phyloP scores from a whole-genome alignment of 176 grass and related monocot species.

The Avena atlantica region DNA sequence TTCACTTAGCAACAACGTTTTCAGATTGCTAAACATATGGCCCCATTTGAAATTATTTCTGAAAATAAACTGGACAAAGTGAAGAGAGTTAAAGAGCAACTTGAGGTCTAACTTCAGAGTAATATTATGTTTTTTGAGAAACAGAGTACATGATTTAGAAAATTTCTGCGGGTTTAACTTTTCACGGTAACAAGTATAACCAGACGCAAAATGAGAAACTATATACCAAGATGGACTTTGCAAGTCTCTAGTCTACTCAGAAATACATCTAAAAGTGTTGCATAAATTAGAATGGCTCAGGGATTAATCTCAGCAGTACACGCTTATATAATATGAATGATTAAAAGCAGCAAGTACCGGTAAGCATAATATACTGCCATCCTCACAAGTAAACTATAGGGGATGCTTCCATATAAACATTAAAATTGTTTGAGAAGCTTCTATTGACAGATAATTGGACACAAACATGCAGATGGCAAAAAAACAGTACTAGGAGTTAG shows the following conservation, averaged over 20 bases:
- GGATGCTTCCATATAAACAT: background rate
- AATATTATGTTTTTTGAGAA: background rate
- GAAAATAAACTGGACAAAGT: background rate
- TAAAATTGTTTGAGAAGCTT: background rate
- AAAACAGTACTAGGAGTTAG: background rate
- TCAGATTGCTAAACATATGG: background rate
- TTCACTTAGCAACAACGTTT: background rate
- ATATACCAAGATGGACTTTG: background rate
- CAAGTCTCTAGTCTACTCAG: background rate
- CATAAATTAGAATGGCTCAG: background rate
- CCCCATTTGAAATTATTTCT: background rate
- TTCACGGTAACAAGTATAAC: background rate
- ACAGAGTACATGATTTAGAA: background rate
- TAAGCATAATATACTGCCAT: background rate
- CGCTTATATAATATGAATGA: background rate
- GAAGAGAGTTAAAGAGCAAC: background rate
- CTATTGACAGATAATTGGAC: background rate
- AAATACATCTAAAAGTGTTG: background rate
- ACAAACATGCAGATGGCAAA: background rate
- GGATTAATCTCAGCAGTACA: background rate
- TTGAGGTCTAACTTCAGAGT: background rate
- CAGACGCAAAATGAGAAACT: background rate
- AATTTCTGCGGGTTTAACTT: background rate
- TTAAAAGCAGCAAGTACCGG: background rate
- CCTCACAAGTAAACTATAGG: background rate